phyloP scores from a whole-genome alignment of 306 rosid species.

The Luffa aegyptiaca region DNA sequence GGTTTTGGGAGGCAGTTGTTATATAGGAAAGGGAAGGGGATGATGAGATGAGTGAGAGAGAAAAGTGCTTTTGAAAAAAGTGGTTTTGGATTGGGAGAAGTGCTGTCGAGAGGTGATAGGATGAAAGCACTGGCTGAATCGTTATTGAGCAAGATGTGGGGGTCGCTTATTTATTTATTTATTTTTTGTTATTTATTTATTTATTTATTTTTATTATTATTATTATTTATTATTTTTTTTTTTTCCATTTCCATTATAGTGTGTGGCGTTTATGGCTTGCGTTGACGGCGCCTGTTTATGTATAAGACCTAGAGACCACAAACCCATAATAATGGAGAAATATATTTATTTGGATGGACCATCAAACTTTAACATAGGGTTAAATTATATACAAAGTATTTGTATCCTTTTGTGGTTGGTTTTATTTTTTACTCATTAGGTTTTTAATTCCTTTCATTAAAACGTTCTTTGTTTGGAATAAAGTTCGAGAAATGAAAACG shows the following conservation, averaged over 20 bases:
- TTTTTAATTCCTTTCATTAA: no score
- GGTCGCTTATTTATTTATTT: neutral
- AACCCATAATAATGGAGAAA: neutral
- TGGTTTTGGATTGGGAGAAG: conserved; percentile 6
- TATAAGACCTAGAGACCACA: neutral
- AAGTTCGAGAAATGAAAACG: no score
- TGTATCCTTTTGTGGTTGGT: no score
- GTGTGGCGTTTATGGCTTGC: neutral
- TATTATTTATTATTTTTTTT: neutral
- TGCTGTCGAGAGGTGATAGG: conserved; percentile 53
- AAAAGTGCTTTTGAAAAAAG: no score
- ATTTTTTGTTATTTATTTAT: no score
- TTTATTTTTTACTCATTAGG: no score
- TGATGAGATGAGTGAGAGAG: no score
- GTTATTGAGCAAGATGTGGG: neutral
- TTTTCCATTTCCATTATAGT: neutral
- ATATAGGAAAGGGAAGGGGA: neutral
- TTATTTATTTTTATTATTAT: no score
- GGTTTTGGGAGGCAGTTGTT: neutral
- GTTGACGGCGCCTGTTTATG: neutral
- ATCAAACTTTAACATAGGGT: neutral
- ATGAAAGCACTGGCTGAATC: neutral
- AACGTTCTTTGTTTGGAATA: no score
- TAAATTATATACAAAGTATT: no score
- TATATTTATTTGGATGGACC: neutral